Percentiles rank a stretch among this genome's conserved stretches.
Conservation (phyloP, 306 rosid species). For the Trifolium pratense region DNA sequence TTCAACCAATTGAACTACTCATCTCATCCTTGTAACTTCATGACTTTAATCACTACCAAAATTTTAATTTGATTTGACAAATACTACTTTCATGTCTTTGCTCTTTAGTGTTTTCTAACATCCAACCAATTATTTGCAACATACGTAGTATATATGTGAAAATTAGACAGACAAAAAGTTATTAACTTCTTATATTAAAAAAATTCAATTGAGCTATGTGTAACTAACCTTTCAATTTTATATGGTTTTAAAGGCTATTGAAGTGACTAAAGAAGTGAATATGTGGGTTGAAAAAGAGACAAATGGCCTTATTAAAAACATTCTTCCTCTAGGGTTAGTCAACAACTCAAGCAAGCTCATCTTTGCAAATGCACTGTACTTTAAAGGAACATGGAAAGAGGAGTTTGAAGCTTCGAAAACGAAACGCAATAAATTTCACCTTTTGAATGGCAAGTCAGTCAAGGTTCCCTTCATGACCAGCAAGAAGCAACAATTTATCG, state of each 20-base stretch:
- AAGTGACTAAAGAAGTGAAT: slow-evolving; percentile 70
- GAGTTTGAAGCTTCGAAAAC: slow-evolving; percentile 66
- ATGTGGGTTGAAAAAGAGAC: slow-evolving; percentile 79
- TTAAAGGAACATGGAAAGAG: slow-evolving; percentile 78
- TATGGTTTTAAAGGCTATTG: slow-evolving; percentile 55
- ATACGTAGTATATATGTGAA: too few relatives aligned
- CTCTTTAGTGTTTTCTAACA: too few relatives aligned
- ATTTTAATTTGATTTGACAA: too few relatives aligned
- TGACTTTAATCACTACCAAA: too few relatives aligned
- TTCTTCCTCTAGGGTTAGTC: slow-evolving; percentile 68
- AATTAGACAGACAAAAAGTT: too few relatives aligned
- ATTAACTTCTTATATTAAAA: too few relatives aligned
- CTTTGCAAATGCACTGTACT: slow-evolving; percentile 78
- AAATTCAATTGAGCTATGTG: too few relatives aligned
- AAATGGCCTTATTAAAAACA: slow-evolving; percentile 64
- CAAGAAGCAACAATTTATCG: background rate
- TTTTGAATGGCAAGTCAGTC: slow-evolving; percentile 59
- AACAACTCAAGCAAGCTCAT: slow-evolving; percentile 60
- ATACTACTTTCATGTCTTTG: too few relatives aligned
- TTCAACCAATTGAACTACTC: too few relatives aligned
- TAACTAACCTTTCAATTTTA: background rate
- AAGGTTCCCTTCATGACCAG: slow-evolving; percentile 73
- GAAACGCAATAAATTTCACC: slow-evolving; percentile 62
- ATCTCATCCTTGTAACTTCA: too few relatives aligned
- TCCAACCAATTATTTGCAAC: too few relatives aligned